Evolutionary conservation across 805 yeast species (phyloP).

Genomic region (Ascoidea rubescens): DNA sequence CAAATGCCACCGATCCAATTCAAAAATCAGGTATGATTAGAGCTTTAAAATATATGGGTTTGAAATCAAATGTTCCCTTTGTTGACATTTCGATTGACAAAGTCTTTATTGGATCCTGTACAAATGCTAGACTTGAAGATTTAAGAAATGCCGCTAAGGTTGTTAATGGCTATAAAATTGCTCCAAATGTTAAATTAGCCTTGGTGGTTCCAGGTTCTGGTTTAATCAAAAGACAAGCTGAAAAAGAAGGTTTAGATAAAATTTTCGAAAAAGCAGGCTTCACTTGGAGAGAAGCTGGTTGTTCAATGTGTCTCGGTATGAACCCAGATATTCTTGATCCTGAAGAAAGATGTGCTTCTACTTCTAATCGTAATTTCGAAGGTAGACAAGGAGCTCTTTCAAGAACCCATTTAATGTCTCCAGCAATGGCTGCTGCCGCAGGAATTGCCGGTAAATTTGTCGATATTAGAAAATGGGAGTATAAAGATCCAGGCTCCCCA

Average conservation of each 20-base stretch:
- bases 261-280: slow-evolving; percentile 87
- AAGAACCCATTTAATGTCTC: slow-evolving; percentile 95
- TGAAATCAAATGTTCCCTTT: slow-evolving; percentile 69
- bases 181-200: slow-evolving; percentile 66
- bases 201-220: slow-evolving; percentile 98
- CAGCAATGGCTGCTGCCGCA: slow-evolving; percentile 99
- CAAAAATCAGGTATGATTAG: slow-evolving; percentile 78
- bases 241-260: slow-evolving; percentile 86
- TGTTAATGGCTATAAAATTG: slow-evolving; percentile 80
- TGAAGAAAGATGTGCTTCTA: slow-evolving; percentile 95
- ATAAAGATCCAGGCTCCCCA: slow-evolving; percentile 45
- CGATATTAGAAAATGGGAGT: slow-evolving; percentile 76
- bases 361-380: slow-evolving; percentile 96
- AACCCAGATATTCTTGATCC: slow-evolving; percentile 95
- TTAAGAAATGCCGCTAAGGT: slow-evolving; percentile 90
- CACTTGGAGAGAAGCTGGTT: slow-evolving; percentile 99
- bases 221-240: slow-evolving; percentile 85
- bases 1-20: slow-evolving; percentile 53
- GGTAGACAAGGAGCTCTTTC: slow-evolving; percentile 98
- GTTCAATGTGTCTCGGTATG: slow-evolving; percentile 99
- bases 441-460: slow-evolving; percentile 82
- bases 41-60: slow-evolving; percentile 87
- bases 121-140: slow-evolving; percentile 96
- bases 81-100: slow-evolving; percentile 71
- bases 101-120: slow-evolving; percentile 96